These are phyloP conservation scores for Penicillium lividum DNA, from an alignment of 495 filamentous ascomycete species.

Conservation along the genomic window DNA sequence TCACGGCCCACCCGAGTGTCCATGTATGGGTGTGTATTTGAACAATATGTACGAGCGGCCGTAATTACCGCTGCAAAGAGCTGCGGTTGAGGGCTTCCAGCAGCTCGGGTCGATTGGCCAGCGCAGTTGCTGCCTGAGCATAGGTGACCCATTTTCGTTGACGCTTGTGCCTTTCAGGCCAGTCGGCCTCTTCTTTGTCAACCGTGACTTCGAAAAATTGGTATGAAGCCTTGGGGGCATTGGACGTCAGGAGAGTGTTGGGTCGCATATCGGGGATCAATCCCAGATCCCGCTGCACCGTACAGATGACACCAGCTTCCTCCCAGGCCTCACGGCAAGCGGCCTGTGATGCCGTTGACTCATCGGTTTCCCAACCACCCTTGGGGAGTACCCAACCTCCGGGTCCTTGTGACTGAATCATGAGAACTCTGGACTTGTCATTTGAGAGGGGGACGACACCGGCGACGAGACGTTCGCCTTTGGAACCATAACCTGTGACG, in stretches of 20 bases:
- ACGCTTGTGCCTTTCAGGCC: constrained; percentile 94
- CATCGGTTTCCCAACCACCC: constrained; percentile 96
- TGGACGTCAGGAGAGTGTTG: constrained; percentile 54
- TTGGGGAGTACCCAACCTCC: constrained; percentile 95
- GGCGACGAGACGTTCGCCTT: constrained; percentile 93
- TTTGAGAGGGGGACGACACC: constrained; percentile 83
- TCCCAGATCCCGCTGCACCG: constrained; percentile 79
- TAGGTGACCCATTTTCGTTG: constrained; percentile 87
- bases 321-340: constrained; percentile 93
- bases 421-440: constrained; percentile 77
- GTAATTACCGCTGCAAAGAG: constrained; percentile 61
- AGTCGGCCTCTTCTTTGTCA: constrained; percentile 75
- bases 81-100: constrained; percentile 82
- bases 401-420: constrained; percentile 89
- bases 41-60: constrained; percentile 18
- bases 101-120: constrained; percentile 81
- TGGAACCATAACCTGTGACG: constrained; percentile 76
- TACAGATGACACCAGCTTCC: constrained; percentile 88
- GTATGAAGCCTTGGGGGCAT: constrained; percentile 75
- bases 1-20: constrained; percentile 11
- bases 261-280: constrained; percentile 76
- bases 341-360: constrained; percentile 66
- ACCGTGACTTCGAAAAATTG: constrained; percentile 89
- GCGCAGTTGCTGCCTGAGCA: constrained; percentile 70
- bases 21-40: constrained; percentile 8